A percentile compares a stretch with the other conserved stretches of the same genome.
These are phyloP conservation scores for Papilionanthe hybrid DNA, from an alignment of 116 monocot species.

Conservation along the genomic window DNA sequence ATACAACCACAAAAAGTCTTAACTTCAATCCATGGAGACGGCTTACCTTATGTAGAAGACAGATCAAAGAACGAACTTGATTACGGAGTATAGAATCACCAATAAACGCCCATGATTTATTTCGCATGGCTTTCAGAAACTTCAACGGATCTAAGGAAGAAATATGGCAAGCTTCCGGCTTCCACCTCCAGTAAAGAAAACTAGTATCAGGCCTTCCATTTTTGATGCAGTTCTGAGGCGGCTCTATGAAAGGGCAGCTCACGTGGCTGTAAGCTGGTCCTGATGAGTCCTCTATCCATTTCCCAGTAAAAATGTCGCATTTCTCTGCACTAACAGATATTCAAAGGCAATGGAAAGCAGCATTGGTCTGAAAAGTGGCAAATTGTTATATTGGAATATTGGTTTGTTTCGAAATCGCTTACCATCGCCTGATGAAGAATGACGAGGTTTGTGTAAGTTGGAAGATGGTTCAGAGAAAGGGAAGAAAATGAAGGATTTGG, in stretches of 20 bases:
- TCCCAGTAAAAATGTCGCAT: slow-evolving; percentile 42
- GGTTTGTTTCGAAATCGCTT: too few species aligned
- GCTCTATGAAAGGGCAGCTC: slow-evolving; percentile 35
- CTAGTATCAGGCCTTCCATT: slow-evolving; percentile 45
- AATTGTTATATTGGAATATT: too few species aligned
- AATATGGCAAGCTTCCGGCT: slow-evolving; percentile 34
- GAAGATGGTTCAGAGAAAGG: too few species aligned
- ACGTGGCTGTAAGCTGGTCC: slow-evolving; percentile 44
- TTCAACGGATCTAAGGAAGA: slow-evolving; percentile 20
- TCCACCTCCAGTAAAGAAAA: slow-evolving; percentile 55
- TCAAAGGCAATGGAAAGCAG: too few species aligned
- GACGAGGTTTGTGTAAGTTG: too few species aligned
- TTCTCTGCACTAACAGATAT: slow-evolving; percentile 11
- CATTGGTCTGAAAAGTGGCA: too few species aligned
- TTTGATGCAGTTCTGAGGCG: slow-evolving; percentile 41
- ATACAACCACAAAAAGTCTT: too few species aligned
- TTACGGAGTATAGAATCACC: slow-evolving; percentile 57
- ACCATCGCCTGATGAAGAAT: too few species aligned
- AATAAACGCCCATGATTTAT: slow-evolving; percentile 42
- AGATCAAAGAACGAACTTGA: slow-evolving; percentile 43
- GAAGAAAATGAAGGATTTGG: too few species aligned
- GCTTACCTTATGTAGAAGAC: slow-evolving; percentile 46
- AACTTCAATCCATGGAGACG: too few species aligned
- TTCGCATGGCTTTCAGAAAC: slow-evolving; percentile 37
- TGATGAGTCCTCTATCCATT: slow-evolving; percentile 37